These are phyloP conservation scores for Modicella reniformis DNA, from an alignment of 371 early-diverging fungal genomes.

Conservation along the genomic window DNA sequence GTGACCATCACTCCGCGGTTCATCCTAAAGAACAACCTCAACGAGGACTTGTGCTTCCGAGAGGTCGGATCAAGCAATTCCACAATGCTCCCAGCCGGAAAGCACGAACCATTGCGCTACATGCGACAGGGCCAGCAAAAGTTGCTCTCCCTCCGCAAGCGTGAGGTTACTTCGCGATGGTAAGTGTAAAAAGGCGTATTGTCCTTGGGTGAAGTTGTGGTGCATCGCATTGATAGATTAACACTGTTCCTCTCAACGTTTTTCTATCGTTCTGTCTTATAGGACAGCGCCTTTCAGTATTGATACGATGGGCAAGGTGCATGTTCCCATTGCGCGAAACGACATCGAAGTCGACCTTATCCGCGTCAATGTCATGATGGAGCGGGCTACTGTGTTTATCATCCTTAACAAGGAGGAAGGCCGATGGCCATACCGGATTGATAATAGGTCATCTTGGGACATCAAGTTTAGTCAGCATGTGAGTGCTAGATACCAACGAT, in stretches of 20 bases:
- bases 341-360: constrained; percentile 73
- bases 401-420: constrained; percentile 78
- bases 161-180: constrained; percentile 83
- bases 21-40: constrained; percentile 84
- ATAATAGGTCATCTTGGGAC: constrained; percentile 84
- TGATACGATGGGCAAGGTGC: constrained; percentile 85
- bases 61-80: constrained; percentile 71
- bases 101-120: constrained; percentile 77
- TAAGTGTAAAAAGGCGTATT: constrained; percentile 26
- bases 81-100: constrained; percentile 63
- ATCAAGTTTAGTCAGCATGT: constrained; percentile 86
- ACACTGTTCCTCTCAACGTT: background rate
- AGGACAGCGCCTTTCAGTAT: constrained; percentile 91
- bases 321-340: constrained; percentile 75
- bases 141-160: constrained; percentile 76
- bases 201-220: background rate
- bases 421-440: constrained; percentile 92
- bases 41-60: constrained; percentile 78
- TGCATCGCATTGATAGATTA: background rate
- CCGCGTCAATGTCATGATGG: constrained; percentile 79
- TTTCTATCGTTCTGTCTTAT: background rate
- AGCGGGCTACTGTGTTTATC: constrained; percentile 92
- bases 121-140: constrained; percentile 70
- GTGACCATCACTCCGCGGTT: constrained; percentile 93
- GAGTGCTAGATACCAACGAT: constrained; percentile 19